Evolutionary conservation across 2,329 filamentous ascomycete species (phyloP).

Genomic region (Fusarium temperatum): DNA sequence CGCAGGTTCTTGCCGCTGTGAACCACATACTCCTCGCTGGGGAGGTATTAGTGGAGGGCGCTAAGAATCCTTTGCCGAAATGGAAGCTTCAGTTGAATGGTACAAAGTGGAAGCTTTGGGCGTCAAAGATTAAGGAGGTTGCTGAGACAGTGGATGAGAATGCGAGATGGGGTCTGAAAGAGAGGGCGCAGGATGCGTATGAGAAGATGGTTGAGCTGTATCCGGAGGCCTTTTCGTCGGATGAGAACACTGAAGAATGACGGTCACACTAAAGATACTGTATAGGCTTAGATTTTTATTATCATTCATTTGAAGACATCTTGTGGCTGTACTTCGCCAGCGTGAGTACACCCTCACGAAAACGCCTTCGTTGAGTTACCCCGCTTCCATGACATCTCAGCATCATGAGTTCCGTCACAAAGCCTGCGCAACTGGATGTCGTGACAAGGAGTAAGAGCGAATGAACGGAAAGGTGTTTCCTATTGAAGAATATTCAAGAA

Average conservation of each 20-base stretch:
- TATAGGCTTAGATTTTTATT: not conserved
- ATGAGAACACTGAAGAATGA: fast-evolving
- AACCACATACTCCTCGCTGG: too few relatives aligned
- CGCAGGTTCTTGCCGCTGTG: too few relatives aligned
- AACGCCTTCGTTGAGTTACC: fast-evolving
- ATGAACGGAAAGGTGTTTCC: fast-evolving
- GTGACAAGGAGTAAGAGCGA: fast-evolving
- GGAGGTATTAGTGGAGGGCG: too few relatives aligned
- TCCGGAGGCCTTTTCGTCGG: not conserved
- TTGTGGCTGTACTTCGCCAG: not conserved
- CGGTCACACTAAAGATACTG: fast-evolving
- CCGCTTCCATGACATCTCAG: not conserved
- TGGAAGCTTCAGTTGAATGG: too few relatives aligned
- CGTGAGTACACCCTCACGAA: fast-evolving
- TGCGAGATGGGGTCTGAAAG: not conserved
- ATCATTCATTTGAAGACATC: fast-evolving
- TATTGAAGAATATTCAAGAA: not conserved
- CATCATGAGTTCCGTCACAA: not conserved
- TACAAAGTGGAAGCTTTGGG: slow-evolving; percentile 16
- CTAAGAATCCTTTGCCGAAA: too few relatives aligned
- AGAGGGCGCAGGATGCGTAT: not conserved
- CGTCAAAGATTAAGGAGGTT: not conserved
- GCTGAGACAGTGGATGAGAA: not conserved
- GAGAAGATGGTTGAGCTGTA: slow-evolving; percentile 18
- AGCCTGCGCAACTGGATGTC: fast-evolving